Base-by-base conservation (phyloP, 108 stramenopile species). In the Nannochloropsis gaditana region DNA sequence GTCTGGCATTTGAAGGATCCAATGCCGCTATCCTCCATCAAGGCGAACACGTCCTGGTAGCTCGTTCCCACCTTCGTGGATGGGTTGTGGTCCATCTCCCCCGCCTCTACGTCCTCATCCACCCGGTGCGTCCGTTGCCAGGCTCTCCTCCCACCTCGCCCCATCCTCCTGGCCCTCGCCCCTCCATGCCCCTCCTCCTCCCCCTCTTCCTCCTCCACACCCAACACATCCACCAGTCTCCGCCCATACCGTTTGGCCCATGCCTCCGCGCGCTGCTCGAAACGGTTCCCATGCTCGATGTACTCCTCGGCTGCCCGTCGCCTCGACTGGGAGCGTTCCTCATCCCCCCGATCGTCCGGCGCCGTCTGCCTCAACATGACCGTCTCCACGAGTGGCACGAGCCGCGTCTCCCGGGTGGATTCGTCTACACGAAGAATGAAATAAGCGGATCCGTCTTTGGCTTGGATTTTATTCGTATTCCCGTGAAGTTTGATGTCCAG, bases 11-110 rank as follows among this genome's bases (percentile, higher is more conserved):
- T 19, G 59, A 19, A 73, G 59, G 59, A 15, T 73, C 59, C 5
- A 73, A 73, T 73, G 59, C 59, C 59, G 59, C 59, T 19, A n/a
- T n/a, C 59, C 59, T 73, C 59, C 59, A 73, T 73, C 59, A 73
- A 73, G 19, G 19, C 59, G 8, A 73, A 73, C 2, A 73, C 59
- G 59, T 73, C 59, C 59, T 73, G 59, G 59, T 73, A 73, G 59
- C 59, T 73, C 8, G 59, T 73, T 73, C 59, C 59, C 59, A 73
- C 59, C 59, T 73, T 73, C 6, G 59, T 73, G 19, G 59, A 73
- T 2, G 59, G 59, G 8, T 73, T 73, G 8, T 73, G 59, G n/a
- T 73, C 59, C 59, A 73, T 73, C 8, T 73, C 59, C n/a, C 59
- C 59, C 8, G 59, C 59, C 15, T 73, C 59, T 2, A n/a, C 59